These are phyloP conservation scores for Alnus glutinosa DNA, from an alignment of 306 rosid genomes.

Conservation along the genomic window DNA sequence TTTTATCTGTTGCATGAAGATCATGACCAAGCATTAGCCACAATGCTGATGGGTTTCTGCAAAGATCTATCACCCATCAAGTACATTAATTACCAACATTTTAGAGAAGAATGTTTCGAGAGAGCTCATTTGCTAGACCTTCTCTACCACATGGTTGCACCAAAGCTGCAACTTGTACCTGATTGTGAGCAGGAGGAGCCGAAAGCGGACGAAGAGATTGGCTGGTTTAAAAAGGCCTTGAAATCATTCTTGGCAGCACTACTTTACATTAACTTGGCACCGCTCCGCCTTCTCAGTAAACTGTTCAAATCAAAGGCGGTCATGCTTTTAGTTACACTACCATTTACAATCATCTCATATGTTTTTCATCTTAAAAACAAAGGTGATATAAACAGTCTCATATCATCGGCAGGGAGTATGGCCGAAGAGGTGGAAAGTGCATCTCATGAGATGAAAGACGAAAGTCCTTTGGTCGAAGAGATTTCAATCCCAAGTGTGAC, in stretches of 20 bases:
- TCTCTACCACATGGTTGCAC: conserved; percentile 4
- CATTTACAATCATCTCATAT: not conserved
- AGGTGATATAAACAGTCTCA: not conserved
- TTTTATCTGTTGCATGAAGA: not conserved
- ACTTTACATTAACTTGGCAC: not conserved
- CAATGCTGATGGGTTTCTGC: conserved; percentile 7
- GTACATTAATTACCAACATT: not conserved
- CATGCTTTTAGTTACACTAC: not conserved
- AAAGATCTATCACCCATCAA: conserved; percentile 2
- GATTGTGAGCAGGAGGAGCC: not conserved
- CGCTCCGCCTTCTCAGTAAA: not conserved
- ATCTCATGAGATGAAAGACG: too few species aligned
- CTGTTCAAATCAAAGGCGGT: not conserved
- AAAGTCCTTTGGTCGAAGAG: too few species aligned
- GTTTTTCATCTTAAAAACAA: not conserved
- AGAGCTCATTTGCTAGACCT: conserved; percentile 18
- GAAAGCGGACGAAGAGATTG: not conserved
- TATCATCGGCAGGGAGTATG: not conserved
- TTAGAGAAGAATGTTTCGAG: not conserved
- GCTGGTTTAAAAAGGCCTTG: not conserved
- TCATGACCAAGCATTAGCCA: not conserved
- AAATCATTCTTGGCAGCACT: not conserved
- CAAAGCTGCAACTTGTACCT: not conserved
- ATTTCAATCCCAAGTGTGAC: too few species aligned
- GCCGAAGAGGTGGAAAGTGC: not conserved